Evolutionary conservation across 495 filamentous ascomycete genomes (phyloP), one percentile per base, ranked within the genome.

Genomic region (Patellaria atrata): DNA sequence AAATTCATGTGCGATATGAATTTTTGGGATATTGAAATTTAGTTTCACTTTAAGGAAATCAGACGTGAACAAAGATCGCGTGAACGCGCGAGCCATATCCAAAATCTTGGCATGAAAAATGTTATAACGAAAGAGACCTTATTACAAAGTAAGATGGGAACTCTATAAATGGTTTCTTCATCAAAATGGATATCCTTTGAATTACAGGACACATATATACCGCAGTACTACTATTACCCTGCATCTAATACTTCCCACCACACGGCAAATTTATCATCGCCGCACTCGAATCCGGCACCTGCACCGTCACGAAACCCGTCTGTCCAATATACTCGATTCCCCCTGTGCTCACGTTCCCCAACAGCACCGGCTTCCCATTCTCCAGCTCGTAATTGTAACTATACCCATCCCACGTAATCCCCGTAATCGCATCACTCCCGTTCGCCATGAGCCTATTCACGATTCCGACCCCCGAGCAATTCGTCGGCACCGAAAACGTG

Each of bases 301-400:
- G 38, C 1, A 75, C 55, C 29, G 44, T 57, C 12, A 73, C 50
- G 20, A 22, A 38, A 7, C 69, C 71, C 40, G 53, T 49, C 23
- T 42, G 45, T n/a, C 45, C 45, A 0, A 73, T 63, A 26, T 18
- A 22, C 4, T 54, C 56, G 31, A 33, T 62, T 61, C 78, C 73
- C 4, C 64, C 68, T 9, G 47, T 53, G 11, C 73, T 76, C 17
- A 72, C 65, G 50, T 78, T 77, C 0, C 28, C 37, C 55, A 78
- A 35, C 27, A 62, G 54, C 30, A 70, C 66, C 9, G 73, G 69
- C 54, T 51, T 53, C 1, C 76, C 75, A 10, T 54, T 35, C 2
- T 64, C 56, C 34, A 75, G 44, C 51, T 77, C 71, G 32, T 67
- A 71, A 39, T 78, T 70, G 42, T 77, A 82, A 27, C 65, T 74